Evolutionary conservation across 495 filamentous ascomycete species (phyloP), one percentile per base, ranked within the genome.

Genomic region (Oidiodendron maius): DNA sequence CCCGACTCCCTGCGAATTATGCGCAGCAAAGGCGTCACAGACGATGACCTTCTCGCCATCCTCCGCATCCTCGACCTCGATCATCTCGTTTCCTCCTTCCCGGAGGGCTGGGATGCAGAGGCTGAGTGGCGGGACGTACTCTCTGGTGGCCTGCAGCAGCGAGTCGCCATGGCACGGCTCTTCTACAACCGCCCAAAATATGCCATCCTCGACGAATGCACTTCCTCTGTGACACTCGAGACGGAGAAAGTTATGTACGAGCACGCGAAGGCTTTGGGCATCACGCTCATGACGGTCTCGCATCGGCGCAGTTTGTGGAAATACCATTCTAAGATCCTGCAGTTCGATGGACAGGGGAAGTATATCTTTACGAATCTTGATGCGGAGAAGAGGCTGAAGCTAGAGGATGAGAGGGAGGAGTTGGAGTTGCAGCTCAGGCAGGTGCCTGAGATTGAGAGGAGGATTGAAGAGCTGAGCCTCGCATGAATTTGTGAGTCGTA

Each of bases 321-420:
- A 64, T 96, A 97, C 61, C 93, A 98, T 65, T 82, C 75, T 52
- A 84, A 81, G 62, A 96, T 97, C 46, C 65, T 98, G 60, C 93
- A 97, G 64, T 98, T 98, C 62, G 93, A 98, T 63, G 94, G 93
- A 1, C 86, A 95, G 61, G 93, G 94, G 0, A 70, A 85, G 15
- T 96, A 87, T 61, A 79, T 96, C 13, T 98, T 96, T 64, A 93
- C 90, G 1, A 80, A 81, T 40, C 66, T 98, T 24, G 93, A 98
- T 68, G 91, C 91, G 51, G 91, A 96, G 59, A 82, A 74, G 65
- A 74, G 93, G 51, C 58, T 96, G 66, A 72, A 78, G 64, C 68
- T 98, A 26, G 93, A 98, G 74, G 93, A 97, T 70, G 91, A 98
- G 75, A 94, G 87, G 64, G 91, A 98, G 65, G 91, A 96, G 54